phyloP scores from a whole-genome alignment of 805 yeast species.

The Lachancea meyersii region DNA sequence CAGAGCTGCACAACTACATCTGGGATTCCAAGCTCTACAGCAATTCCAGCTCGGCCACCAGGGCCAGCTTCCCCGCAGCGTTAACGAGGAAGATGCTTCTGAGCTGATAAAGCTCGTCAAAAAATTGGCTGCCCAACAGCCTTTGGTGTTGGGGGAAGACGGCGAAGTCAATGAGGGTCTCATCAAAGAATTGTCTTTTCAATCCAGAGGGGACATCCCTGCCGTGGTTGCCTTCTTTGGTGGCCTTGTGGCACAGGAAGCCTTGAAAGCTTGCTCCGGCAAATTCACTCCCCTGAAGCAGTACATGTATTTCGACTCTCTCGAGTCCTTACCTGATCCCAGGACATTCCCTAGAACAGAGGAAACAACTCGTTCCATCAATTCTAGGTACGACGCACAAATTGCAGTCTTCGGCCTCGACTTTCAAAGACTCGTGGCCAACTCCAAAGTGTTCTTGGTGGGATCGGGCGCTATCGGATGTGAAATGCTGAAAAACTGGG shows the following conservation, averaged over 20 bases:
- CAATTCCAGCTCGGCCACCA: conserved; percentile 59
- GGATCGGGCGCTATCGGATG: conserved; percentile 99
- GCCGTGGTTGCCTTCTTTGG: conserved; percentile 87
- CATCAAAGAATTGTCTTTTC: conserved; percentile 67
- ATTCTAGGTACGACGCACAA: conserved; percentile 88
- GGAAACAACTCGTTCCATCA: conserved; percentile 66
- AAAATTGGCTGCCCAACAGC: conserved; percentile 49
- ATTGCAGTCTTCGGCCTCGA: conserved; percentile 87
- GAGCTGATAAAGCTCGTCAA: conserved; percentile 56
- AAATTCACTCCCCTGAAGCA: conserved; percentile 92
- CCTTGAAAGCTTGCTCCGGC: conserved; percentile 88
- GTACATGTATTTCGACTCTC: conserved; percentile 86
- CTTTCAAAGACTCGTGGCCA: conserved; percentile 66
- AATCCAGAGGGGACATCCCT: conserved; percentile 88
- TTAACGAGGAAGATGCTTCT: conserved; percentile 64
- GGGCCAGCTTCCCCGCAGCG: conserved; percentile 70
- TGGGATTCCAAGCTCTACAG: conserved; percentile 86
- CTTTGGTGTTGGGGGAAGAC: conserved; percentile 46
- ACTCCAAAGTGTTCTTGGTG: conserved; percentile 80
- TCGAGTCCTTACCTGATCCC: conserved; percentile 76
- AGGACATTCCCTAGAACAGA: conserved; percentile 55
- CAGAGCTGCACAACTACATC: conserved; percentile 82
- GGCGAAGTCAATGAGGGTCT: conserved; percentile 54
- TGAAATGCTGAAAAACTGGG: conserved; percentile 98
- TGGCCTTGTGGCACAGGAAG: conserved; percentile 95